These are phyloP conservation scores for Wickerhamomyces hampshirensis DNA, from an alignment of 805 yeast genomes.

Conservation along the genomic window DNA sequence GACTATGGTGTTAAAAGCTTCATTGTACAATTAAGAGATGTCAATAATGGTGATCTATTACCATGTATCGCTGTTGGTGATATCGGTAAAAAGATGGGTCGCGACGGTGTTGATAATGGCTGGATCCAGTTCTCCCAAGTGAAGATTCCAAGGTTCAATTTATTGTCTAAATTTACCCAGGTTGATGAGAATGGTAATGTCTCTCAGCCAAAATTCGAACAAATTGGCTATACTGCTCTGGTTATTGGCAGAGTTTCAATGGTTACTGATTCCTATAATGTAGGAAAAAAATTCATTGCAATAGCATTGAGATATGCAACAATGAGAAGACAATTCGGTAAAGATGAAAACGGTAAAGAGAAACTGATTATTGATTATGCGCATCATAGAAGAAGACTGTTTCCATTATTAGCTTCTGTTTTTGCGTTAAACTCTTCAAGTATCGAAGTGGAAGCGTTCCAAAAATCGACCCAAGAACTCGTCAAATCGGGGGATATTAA, in stretches of 20 bases:
- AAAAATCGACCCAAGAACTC: slow-evolving; percentile 34
- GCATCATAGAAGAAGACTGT: slow-evolving; percentile 78
- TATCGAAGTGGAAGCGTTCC: slow-evolving; percentile 44
- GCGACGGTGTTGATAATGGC: slow-evolving; percentile 94
- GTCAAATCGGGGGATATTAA: slow-evolving; percentile 35
- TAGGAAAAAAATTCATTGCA: slow-evolving; percentile 72
- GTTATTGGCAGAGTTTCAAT: slow-evolving; percentile 84
- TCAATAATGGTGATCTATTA: slow-evolving; percentile 55
- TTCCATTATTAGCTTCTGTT: slow-evolving; percentile 75
- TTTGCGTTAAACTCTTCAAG: slow-evolving; percentile 65
- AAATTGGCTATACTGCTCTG: slow-evolving; percentile 81
- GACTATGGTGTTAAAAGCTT: slow-evolving; percentile 95
- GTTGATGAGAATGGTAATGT: slow-evolving; percentile 67
- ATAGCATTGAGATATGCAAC: slow-evolving; percentile 86
- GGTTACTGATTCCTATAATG: slow-evolving; percentile 81
- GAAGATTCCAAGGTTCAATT: slow-evolving; percentile 74
- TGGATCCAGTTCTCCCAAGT: slow-evolving; percentile 91
- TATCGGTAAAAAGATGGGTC: slow-evolving; percentile 92
- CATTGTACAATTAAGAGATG: slow-evolving; percentile 86
- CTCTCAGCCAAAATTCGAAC: slow-evolving; percentile 72
- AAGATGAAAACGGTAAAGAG: slow-evolving; percentile 35
- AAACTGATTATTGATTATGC: slow-evolving; percentile 30
- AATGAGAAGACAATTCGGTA: slow-evolving; percentile 80
- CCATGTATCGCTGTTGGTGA: slow-evolving; percentile 87
- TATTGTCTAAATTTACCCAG: slow-evolving; percentile 76